These are phyloP conservation scores for Metschnikowia orientalis DNA, from an alignment of 805 yeast species.

Conservation along the genomic window DNA sequence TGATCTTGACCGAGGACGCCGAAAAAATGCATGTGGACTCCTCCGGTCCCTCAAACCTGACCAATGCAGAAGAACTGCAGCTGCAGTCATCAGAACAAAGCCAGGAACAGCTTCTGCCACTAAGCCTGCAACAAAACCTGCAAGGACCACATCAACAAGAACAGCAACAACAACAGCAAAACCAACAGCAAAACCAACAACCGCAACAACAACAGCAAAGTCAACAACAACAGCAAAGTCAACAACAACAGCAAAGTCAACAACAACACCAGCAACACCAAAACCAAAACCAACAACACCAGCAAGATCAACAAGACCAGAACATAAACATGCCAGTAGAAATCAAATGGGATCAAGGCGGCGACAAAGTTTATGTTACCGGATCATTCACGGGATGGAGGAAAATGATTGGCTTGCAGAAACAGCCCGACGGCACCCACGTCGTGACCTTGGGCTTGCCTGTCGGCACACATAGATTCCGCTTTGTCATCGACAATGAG, in stretches of 20 bases:
- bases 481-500: conserved; percentile 93
- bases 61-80: conserved; percentile 12
- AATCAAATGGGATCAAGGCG: conserved; percentile 95
- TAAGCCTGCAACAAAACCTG: conserved; percentile 3
- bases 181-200: conserved; percentile 14
- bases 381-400: conserved; percentile 99
- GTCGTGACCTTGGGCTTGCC: conserved; percentile 74
- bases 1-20: conserved; percentile 61
- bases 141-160: conserved; percentile 10
- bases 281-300: conserved; percentile 10
- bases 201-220: conserved; percentile 20
- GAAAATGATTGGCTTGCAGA: conserved; percentile 85
- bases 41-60: conserved; percentile 26
- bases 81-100: conserved; percentile 19
- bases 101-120: neutral
- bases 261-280: conserved; percentile 8
- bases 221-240: conserved; percentile 2
- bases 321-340: conserved; percentile 49
- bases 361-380: conserved; percentile 88
- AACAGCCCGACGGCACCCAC: conserved; percentile 51
- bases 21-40: conserved; percentile 46
- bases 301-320: conserved; percentile 22
- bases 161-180: conserved; percentile 8
- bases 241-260: conserved; percentile 1
- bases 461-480: conserved; percentile 86